Conservation (phyloP, 257 asterid species). For the Primulina tabacum region DNA sequence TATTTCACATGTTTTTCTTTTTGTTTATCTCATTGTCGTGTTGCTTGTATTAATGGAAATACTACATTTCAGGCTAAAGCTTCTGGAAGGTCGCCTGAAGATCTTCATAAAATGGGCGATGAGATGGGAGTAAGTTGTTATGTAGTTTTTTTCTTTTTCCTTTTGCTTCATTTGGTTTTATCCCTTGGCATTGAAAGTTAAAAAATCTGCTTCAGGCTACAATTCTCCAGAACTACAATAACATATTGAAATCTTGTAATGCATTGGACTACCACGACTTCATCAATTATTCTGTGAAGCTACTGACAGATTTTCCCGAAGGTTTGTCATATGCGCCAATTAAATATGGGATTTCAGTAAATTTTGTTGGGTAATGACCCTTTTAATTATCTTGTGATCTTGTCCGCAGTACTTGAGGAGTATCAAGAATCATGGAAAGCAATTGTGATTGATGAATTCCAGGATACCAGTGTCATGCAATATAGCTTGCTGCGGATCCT, state of each 20-base stretch:
- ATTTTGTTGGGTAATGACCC: conserved; percentile 20
- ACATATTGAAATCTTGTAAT: conserved; percentile 81
- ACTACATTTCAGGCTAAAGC: conserved; percentile 76
- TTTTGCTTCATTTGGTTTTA: conserved; percentile 16
- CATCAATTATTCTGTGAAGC: conserved; percentile 78
- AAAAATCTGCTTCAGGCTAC: conserved; percentile 55
- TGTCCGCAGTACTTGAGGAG: conserved; percentile 54
- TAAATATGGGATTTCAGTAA: conserved; percentile 12
- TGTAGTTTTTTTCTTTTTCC: conserved; percentile 9
- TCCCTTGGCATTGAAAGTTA: conserved; percentile 27
- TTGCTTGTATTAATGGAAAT: conserved; percentile 16
- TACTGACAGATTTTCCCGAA: conserved; percentile 81
- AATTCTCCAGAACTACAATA: conserved; percentile 67
- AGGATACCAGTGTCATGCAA: conserved; percentile 96
- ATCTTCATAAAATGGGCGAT: conserved; percentile 55
- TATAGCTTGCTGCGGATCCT: conserved; percentile 63
- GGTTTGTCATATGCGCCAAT: conserved; percentile 44
- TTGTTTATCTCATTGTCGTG: conserved; percentile 23
- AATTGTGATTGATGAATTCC: conserved; percentile 91
- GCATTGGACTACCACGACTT: conserved; percentile 95
- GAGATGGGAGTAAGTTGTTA: conserved; percentile 70
- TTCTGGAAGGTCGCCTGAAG: conserved; percentile 74
- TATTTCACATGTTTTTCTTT: conserved; percentile 2
- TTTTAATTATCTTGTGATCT: conserved; percentile 29
- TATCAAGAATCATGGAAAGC: conserved; percentile 85